Percentiles rank a stretch among this genome's conserved stretches.
Evolutionary conservation across 495 filamentous ascomycete species (phyloP).

Genomic region (Pseudoneurospora amorphoporcata): DNA sequence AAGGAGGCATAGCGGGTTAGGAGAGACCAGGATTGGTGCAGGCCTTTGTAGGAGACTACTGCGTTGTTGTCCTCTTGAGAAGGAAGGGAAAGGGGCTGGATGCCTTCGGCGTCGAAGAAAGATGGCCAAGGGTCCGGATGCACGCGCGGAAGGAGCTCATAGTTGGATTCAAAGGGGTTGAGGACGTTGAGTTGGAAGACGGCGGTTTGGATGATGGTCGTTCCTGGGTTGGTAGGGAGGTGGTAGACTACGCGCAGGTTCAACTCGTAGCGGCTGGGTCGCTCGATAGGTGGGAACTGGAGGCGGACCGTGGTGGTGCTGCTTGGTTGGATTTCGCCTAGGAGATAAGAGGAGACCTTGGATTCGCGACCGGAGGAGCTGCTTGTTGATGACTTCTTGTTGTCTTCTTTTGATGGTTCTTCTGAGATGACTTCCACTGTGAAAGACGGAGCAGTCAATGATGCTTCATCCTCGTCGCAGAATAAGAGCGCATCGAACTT

Average conservation of each 20-base stretch:
- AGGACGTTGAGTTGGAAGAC: conserved; percentile 58
- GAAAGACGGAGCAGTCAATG: conserved; percentile 28
- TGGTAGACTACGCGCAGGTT: conserved; percentile 66
- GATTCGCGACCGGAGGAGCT: background rate
- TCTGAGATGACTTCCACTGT: conserved; percentile 31
- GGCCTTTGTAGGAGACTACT: conserved; percentile 36
- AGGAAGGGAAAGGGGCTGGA: conserved; percentile 13
- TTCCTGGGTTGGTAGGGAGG: conserved; percentile 70
- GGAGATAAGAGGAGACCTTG: background rate
- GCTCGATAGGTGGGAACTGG: conserved; percentile 37
- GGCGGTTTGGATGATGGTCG: conserved; percentile 65
- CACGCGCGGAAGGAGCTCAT: conserved; percentile 68
- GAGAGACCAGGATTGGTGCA: conserved; percentile 71
- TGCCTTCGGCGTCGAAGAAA: conserved; percentile 53
- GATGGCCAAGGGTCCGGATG: conserved; percentile 76
- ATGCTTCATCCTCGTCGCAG: conserved; percentile 36
- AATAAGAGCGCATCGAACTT: conserved; percentile 57
- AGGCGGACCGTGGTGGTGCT: conserved; percentile 29
- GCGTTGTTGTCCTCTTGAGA: background rate
- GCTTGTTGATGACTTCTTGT: conserved; percentile 11
- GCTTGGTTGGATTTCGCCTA: background rate
- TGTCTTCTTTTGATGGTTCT: conserved; percentile 18
- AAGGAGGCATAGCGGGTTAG: conserved; percentile 63
- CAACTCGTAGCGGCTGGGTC: conserved; percentile 54
- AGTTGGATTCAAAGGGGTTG: conserved; percentile 80